Evolutionary conservation across 768 basidiomycete species (phyloP).

Genomic region (Calocera viscosa): DNA sequence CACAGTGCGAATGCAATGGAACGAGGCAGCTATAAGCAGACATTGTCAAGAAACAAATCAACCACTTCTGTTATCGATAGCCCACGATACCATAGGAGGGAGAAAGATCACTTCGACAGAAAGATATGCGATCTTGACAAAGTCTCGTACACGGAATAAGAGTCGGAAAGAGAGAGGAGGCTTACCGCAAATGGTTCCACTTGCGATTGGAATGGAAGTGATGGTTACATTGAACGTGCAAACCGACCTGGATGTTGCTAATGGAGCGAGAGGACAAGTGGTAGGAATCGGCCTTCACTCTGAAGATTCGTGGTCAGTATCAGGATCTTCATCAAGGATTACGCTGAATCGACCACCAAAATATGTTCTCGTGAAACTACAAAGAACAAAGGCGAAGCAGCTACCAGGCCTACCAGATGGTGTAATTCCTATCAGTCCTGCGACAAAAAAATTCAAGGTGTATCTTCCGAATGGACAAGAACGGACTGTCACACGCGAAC

Average conservation of each 20-base stretch:
- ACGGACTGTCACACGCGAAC: slow-evolving; percentile 18
- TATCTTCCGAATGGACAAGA: not conserved
- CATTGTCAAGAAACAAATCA: slow-evolving; percentile 22
- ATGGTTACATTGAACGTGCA: slow-evolving; percentile 31
- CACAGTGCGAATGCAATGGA: slow-evolving; percentile 29
- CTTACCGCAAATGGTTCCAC: slow-evolving; percentile 21
- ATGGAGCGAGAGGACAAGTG: slow-evolving; percentile 31
- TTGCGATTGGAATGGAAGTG: slow-evolving; percentile 30
- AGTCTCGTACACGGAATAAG: slow-evolving; percentile 6
- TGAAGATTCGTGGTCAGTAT: slow-evolving; percentile 22
- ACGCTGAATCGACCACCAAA: not conserved
- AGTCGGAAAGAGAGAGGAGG: slow-evolving; percentile 11
- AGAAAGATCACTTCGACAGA: slow-evolving; percentile 12
- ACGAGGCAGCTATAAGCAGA: slow-evolving; percentile 21
- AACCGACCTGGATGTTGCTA: slow-evolving; percentile 32
- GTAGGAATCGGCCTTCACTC: slow-evolving; percentile 27
- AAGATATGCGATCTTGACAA: not conserved
- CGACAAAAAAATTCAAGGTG: not conserved
- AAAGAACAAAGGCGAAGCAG: slow-evolving; percentile 18
- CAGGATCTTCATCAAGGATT: not conserved
- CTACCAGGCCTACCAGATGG: slow-evolving; percentile 25
- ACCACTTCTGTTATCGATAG: slow-evolving; percentile 23
- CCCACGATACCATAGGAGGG: slow-evolving; percentile 24
- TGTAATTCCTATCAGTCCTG: slow-evolving; percentile 27
- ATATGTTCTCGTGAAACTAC: slow-evolving; percentile 1